phyloP scores from a whole-genome alignment of 306 rosid species.

The Elaeagnus macrophylla region DNA sequence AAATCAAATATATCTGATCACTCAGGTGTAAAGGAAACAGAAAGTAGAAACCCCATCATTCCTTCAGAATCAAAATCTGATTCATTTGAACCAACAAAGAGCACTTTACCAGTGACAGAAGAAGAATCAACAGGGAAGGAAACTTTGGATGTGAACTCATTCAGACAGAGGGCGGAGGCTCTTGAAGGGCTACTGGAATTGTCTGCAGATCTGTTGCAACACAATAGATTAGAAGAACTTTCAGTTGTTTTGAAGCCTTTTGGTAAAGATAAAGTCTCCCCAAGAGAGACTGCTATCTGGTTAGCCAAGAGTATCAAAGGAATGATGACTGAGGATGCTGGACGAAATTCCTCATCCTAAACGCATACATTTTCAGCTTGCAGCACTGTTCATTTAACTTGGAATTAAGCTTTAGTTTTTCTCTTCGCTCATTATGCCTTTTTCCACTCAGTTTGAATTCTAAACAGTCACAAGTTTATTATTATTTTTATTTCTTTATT shows the following conservation, averaged over 20 bases:
- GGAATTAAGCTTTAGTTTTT: conserved; percentile 22
- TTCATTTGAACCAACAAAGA: conserved; percentile 37
- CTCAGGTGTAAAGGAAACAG: conserved; percentile 39
- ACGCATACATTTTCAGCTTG: conserved; percentile 21
- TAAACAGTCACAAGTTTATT: conserved; percentile 24
- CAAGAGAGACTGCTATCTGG: conserved; percentile 99
- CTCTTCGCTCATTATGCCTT: conserved; percentile 6
- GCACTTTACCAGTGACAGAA: conserved; percentile 32
- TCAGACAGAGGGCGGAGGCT: conserved; percentile 93
- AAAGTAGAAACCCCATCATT: conserved; percentile 23
- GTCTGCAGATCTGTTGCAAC: conserved; percentile 90
- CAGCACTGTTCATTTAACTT: conserved; percentile 18
- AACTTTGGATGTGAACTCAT: conserved; percentile 73
- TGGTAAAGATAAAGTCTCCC: conserved; percentile 92
- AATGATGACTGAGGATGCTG: conserved; percentile 77
- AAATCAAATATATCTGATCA: conserved; percentile 40
- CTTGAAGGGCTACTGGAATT: conserved; percentile 93
- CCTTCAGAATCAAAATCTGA: conserved; percentile 36
- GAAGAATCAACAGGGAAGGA: conserved; percentile 62
- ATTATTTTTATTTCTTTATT: conserved; percentile 12
- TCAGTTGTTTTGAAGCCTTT: conserved; percentile 86
- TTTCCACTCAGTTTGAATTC: conserved; percentile 35
- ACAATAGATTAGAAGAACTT: conserved; percentile 79
- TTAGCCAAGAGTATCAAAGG: conserved; percentile 93
- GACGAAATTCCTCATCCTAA: conserved; percentile 42